Base-by-base conservation (phyloP, 306 rosid species). In the Gleditsia sinensis region DNA sequence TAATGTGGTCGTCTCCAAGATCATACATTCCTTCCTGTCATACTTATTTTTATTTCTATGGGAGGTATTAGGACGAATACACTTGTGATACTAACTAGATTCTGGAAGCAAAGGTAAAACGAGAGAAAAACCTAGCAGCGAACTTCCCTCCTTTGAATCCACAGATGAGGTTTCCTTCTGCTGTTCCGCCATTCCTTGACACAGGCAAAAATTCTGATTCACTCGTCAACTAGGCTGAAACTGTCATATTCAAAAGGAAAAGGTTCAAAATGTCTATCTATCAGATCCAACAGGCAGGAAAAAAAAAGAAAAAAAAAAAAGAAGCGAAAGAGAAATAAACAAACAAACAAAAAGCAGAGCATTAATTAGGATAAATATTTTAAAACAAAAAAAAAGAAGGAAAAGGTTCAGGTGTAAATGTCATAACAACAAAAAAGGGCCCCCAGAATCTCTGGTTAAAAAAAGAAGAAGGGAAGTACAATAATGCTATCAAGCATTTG, bases 141-240 rank as follows among this genome's bases (percentile, higher is more conserved):
- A 80, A 20, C 55, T 82, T 62, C 83, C 89, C 69, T 87, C 81
- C 73, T 88, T 82, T 11, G 74, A 79, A 74, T 85, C 83, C 36
- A 56, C 80, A 42, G 92, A 71, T 16, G 94, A 65, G 75, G 80
- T 72, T 75, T 80, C 90, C 84, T 88, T 88, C 64, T 76, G 43
- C 54, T 91, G 75, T 70, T 89, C 90, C 48, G 81, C 85, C 98
- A 94, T 94, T 71, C 69, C 76, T 55, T 36, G 53, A 75, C 75
- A 80, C 71, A 39, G 56, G 66, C 37, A 76, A 48, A 56, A 4
- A 61, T 49, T 70, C 62, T 55, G 65, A 61, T 46, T 72, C 73
- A 50, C 73, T 37, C 65, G 62, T 50, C 74, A 75, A 40, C 75
- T 28, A 80, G 28, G 42, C 58, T 61, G 69, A 66, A 83, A 40